Evolutionary conservation across 164 flowering plant species (phyloP).

Genomic region (Tetracentron sinense): DNA sequence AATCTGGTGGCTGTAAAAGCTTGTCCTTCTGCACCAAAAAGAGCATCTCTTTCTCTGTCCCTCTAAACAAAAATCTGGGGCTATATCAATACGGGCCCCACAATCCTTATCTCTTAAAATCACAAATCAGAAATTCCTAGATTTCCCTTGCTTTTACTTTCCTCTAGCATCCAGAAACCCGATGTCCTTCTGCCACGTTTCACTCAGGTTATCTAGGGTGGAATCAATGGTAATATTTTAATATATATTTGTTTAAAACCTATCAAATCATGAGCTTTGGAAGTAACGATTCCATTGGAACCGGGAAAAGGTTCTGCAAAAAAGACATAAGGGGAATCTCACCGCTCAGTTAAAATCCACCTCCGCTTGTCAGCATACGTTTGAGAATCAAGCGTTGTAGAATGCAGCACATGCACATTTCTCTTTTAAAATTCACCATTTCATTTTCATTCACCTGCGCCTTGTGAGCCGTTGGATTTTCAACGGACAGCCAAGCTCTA

Average conservation of each 20-base stretch:
- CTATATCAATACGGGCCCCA: slow-evolving; percentile 20
- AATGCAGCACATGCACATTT: too few species aligned
- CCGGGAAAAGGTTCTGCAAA: slow-evolving; percentile 5
- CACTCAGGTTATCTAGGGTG: too few species aligned
- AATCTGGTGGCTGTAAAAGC: slow-evolving; percentile 41
- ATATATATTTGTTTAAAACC: neutral
- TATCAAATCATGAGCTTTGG: slow-evolving; percentile 10
- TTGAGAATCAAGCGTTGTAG: too few species aligned
- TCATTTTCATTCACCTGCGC: too few species aligned
- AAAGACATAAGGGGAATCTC: neutral
- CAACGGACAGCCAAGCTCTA: too few species aligned
- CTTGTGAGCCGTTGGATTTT: too few species aligned
- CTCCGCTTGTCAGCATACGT: neutral
- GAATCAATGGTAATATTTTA: too few species aligned
- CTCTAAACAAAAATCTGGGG: slow-evolving; percentile 18
- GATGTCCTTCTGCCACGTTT: too few species aligned
- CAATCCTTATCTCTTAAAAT: slow-evolving; percentile 36
- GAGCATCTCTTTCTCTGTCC: slow-evolving; percentile 23
- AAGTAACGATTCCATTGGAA: slow-evolving; percentile 22
- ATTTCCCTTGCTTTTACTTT: too few species aligned
- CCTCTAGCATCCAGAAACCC: too few species aligned
- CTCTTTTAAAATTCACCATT: too few species aligned
- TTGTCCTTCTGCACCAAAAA: slow-evolving; percentile 22
- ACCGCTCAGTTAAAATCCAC: slow-evolving; percentile 2
- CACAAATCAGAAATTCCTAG: too few species aligned